These are phyloP conservation scores for Ogataea pini DNA, from an alignment of 805 yeast species.

Conservation along the genomic window DNA sequence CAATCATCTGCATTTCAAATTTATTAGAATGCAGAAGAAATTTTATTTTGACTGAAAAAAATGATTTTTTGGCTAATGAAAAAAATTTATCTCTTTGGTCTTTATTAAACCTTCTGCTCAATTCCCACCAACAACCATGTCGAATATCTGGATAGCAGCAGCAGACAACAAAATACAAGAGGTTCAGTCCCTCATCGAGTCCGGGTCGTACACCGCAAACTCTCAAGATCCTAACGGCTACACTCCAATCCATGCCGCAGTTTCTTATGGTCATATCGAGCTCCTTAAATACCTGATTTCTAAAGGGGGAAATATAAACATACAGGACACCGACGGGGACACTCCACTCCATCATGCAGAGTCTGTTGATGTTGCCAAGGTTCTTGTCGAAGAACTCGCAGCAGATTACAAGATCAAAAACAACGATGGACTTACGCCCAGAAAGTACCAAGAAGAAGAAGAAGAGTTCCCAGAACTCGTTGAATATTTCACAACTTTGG, in stretches of 20 bases:
- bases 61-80: not conserved
- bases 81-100: not conserved
- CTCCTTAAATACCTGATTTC: slow-evolving; percentile 57
- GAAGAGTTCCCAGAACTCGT: slow-evolving; percentile 81
- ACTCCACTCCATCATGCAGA: slow-evolving; percentile 94
- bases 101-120: not conserved
- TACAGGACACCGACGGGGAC: slow-evolving; percentile 88
- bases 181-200: slow-evolving; percentile 56
- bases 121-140: not conserved
- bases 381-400: slow-evolving; percentile 62
- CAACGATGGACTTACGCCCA: slow-evolving; percentile 72
- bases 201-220: slow-evolving; percentile 61
- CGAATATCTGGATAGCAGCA: slow-evolving; percentile 92
- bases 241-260: slow-evolving; percentile 97
- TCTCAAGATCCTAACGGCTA: slow-evolving; percentile 90
- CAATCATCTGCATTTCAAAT: too few relatives aligned
- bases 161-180: slow-evolving; percentile 71
- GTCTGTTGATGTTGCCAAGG: slow-evolving; percentile 60
- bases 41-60: slow-evolving; percentile 3
- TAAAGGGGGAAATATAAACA: slow-evolving; percentile 76
- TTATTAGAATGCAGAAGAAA: too few relatives aligned
- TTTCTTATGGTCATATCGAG: slow-evolving; percentile 82
- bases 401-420: slow-evolving; percentile 70
- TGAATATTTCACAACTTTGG: slow-evolving; percentile 53
- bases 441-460: slow-evolving; percentile 76